phyloP scores from a whole-genome alignment of 2,329 filamentous ascomycete species.

The Sclerotinia glacialis region DNA sequence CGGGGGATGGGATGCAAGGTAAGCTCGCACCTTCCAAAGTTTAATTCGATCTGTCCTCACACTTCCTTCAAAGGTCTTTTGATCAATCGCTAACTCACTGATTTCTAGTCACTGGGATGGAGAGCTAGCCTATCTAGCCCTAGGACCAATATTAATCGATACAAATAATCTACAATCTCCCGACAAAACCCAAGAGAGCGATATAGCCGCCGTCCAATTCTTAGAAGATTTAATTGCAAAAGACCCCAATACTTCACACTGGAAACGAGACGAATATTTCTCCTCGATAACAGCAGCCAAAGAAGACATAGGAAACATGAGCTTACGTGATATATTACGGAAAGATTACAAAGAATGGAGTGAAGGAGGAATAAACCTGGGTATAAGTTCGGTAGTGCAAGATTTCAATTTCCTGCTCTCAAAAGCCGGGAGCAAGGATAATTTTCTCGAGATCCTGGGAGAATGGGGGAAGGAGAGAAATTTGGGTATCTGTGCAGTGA shows the following conservation, averaged over 20 bases:
- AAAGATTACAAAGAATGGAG: conserved; percentile 86
- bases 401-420: conserved; percentile 60
- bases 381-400: conserved; percentile 65
- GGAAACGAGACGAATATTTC: conserved; percentile 57
- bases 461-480: conserved; percentile 54
- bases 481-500: conserved; percentile 63
- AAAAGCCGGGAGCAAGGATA: conserved; percentile 45
- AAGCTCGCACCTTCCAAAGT: not conserved
- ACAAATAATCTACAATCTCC: conserved; percentile 62
- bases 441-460: conserved; percentile 50
- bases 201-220: conserved; percentile 56
- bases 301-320: conserved; percentile 60
- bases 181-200: conserved; percentile 63
- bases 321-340: conserved; percentile 64
- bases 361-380: conserved; percentile 54
- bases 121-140: conserved; percentile 62
- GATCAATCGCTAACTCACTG: not conserved
- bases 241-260: conserved; percentile 38
- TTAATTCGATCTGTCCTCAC: not conserved
- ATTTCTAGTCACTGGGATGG: conserved; percentile 44
- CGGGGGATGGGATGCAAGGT: not conserved
- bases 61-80: not conserved
- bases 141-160: conserved; percentile 72
- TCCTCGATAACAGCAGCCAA: conserved; percentile 61
- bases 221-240: conserved; percentile 50